phyloP scores from a whole-genome alignment of 2,329 filamentous ascomycete species.

The Reticulascus tulasneorum region DNA sequence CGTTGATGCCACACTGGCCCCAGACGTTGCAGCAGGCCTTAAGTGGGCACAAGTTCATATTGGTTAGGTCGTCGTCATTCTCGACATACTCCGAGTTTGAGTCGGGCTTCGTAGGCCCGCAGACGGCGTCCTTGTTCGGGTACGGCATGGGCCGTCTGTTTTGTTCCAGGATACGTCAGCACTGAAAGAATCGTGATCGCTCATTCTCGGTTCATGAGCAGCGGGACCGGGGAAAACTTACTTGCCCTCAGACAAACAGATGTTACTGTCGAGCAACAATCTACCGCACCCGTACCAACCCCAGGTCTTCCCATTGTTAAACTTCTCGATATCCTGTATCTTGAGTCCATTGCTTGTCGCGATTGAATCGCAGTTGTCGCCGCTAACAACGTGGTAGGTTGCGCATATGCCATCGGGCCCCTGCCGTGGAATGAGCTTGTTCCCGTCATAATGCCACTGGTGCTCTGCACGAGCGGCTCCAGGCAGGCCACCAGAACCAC shows the following conservation, averaged over 20 bases:
- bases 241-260: constrained; percentile 29
- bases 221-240: no score
- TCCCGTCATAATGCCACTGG: no score
- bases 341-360: constrained; percentile 29
- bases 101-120: constrained; percentile 11
- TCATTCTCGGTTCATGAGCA: no score
- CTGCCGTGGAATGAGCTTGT: no score
- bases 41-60: constrained; percentile 1
- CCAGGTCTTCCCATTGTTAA: constrained; percentile 35
- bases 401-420: constrained; percentile 31
- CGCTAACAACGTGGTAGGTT: constrained; percentile 25
- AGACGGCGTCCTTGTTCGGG: constrained; percentile 5
- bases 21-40: background rate
- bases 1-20: background rate
- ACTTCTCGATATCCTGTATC: constrained; percentile 28
- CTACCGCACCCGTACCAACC: constrained; percentile 29
- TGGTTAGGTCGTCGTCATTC: background rate
- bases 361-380: constrained; percentile 32
- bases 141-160: constrained; percentile 31
- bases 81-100: background rate
- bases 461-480: no score
- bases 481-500: no score
- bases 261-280: constrained; percentile 20
- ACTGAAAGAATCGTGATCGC: no score
- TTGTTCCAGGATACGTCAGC: no score